Conservation (phyloP, 176 grass and related monocot species). For the Aegilops speltoides region DNA sequence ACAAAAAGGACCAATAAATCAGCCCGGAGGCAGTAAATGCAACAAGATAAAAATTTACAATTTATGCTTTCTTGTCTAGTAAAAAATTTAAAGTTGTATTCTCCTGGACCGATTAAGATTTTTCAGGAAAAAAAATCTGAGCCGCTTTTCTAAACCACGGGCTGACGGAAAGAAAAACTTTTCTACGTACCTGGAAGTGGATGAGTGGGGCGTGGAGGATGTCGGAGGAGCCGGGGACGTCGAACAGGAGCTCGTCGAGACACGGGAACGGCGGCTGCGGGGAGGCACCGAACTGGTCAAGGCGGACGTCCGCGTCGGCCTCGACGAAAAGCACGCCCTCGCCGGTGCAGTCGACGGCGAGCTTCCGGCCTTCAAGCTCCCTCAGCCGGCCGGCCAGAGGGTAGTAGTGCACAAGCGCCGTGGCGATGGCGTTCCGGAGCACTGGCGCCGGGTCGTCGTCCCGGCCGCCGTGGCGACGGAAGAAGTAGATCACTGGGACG, state of each 20-base stretch:
- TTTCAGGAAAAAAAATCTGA: no score
- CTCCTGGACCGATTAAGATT: no score
- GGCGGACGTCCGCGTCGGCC: conserved; percentile 58
- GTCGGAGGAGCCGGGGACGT: conserved; percentile 47
- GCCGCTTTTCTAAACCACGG: no score
- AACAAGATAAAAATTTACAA: no score
- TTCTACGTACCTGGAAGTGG: conserved; percentile 51
- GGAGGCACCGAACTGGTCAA: conserved; percentile 59
- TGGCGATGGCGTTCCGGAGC: conserved; percentile 55
- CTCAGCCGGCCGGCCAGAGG: conserved; percentile 73
- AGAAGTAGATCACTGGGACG: conserved; percentile 77
- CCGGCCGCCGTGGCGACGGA: conserved; percentile 2
- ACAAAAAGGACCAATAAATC: no score
- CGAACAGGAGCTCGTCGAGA: conserved; percentile 63
- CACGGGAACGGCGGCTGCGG: conserved; percentile 67
- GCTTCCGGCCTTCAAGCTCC: conserved; percentile 55
- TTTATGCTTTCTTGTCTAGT: no score
- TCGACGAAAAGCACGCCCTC: conserved; percentile 78
- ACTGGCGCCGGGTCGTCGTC: conserved; percentile 34
- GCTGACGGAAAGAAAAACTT: no score
- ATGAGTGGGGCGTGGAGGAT: conserved; percentile 53
- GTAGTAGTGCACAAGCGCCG: conserved; percentile 72
- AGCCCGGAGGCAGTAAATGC: no score
- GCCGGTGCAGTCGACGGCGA: conserved; percentile 78
- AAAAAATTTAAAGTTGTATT: no score